Base-by-base conservation (phyloP, 805 yeast species). In the Crinitomyces ghanaensis region DNA sequence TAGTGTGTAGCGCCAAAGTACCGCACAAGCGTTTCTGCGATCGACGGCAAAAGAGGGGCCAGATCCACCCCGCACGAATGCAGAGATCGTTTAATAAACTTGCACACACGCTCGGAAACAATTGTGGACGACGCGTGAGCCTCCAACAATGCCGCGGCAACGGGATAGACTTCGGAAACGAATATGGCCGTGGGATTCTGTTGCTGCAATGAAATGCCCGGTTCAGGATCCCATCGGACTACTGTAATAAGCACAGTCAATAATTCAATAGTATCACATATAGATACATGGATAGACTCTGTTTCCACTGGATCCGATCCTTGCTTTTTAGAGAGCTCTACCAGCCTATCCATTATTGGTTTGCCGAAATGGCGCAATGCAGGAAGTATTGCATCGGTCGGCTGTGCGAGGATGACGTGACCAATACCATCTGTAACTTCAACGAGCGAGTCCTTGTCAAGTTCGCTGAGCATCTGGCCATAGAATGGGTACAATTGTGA, bases 351-450 rank as follows among this genome's bases (percentile, higher is more conserved):
- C 27, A 79, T 52, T 5, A 82, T 67, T 7, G 93, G 81, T 28
- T 65, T 65, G 54, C 82, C 65, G 48, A 86, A 82, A 61, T 74
- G 66, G 34, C 66, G 63, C 3, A 77, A 59, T 1, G 75, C 65
- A 29, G 66, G 63, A 42, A 66, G 67, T 31, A 78, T 58, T 36
- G 66, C 66, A 9, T 66, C 71, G 11, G 45, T 43, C 16, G 60
- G 60, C 40, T 74, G 76, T 32, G 75, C 72, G 31, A 68, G 66
- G 31, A 91, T 65, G 27, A 91, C 79, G 42, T 84, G 82, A 4
- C 93, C 86, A 39, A 91, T 66, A 23, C 97, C 98, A 53, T 86
- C 93, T 12, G 86, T 74, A 31, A 86, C 69, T 50, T 86, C 93
- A 50, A 73, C 74, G 26, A 78, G 60, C 1, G 93, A 76, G 33